Evolutionary conservation across 345 rosid genomes (phyloP), one percentile per base, ranked within the genome.

Genomic region (Aquilaria malaccensis): DNA sequence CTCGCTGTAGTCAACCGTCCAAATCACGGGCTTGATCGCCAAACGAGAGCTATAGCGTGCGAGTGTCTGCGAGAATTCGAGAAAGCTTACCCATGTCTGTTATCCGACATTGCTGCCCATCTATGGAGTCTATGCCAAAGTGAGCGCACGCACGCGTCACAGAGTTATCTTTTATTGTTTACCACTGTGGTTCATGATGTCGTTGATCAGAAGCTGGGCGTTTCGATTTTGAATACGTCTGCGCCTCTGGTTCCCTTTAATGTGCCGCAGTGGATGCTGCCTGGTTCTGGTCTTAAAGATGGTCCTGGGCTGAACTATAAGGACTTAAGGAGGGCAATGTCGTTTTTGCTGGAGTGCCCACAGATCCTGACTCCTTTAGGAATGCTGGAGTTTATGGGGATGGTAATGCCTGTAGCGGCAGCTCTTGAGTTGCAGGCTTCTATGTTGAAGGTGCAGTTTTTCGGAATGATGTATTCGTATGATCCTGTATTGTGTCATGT

Each of bases 51-150:
- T n/a, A 57, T 82, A 5, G 97, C 97, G 2, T 84, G 86, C 56
- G 96, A 90, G 80, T 94, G 99, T 57, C 71, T 94, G 56, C 85
- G 99, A 9, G 89, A 94, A 70, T 67, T 94, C 32, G 97, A 94
- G 79, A 85, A 69, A 58, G 69, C 74, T 13, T 86, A 73, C 62
- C 95, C 99, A 41, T 85, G 97, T 71, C 68, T 94, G 81, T 72
- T 94, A 22, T 79, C 95, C 2, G 92, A 81, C 53, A 63, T 88
- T 53, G 85, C 82, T 47, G 96, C 88, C 5, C 96, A 90, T 63
- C 67, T 94, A 50, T 94, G 99, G 97, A 79, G 81, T 60, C 65
- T 94, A 75, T 90, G 97, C 62, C 97, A 86, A 61, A 86, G 86
- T 58, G 97, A 94, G 78, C 81, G 96, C 14, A 90, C 92, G 10